Conservation (phyloP, 805 yeast genomes). For the Starmerella sirachaensis region DNA sequence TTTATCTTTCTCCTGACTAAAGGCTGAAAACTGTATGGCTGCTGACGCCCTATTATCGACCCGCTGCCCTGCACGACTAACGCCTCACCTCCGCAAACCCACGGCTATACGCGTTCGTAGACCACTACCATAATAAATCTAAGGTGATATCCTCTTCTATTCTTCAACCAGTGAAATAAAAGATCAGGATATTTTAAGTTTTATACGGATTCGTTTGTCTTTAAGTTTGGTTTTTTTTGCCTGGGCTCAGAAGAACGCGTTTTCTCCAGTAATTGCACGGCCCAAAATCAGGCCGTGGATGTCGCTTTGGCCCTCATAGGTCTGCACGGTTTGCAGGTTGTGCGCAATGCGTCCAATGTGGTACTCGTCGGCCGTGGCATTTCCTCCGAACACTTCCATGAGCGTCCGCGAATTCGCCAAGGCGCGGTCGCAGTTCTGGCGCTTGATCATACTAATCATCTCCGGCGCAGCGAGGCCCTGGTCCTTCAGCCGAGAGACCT, state of each 20-base stretch:
- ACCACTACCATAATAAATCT: no score
- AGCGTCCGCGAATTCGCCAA: slow-evolving; percentile 29
- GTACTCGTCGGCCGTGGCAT: slow-evolving; percentile 35
- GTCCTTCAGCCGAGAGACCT: slow-evolving; percentile 35
- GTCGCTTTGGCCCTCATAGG: slow-evolving; percentile 38
- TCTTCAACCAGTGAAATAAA: no score
- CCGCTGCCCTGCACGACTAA: no score
- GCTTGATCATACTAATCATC: slow-evolving; percentile 34
- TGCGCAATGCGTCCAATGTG: slow-evolving; percentile 34
- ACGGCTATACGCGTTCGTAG: no score
- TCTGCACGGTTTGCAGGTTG: slow-evolving; percentile 35
- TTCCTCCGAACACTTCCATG: slow-evolving; percentile 38
- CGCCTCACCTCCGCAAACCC: no score
- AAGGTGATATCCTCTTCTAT: no score
- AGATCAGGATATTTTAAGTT: no score
- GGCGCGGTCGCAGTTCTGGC: slow-evolving; percentile 36
- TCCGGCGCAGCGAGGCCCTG: slow-evolving; percentile 31
- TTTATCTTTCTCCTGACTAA: no score
- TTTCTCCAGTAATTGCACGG: slow-evolving; percentile 33
- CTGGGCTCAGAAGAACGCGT: slow-evolving; percentile 26
- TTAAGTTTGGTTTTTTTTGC: no score
- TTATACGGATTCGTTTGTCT: no score
- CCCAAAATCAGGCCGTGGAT: slow-evolving; percentile 35
- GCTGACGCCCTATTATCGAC: no score
- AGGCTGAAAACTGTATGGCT: no score